Evolutionary conservation across 768 basidiomycete species (phyloP), one percentile per base, ranked within the genome.

Genomic region (Leucocoprinus birnbaumii): DNA sequence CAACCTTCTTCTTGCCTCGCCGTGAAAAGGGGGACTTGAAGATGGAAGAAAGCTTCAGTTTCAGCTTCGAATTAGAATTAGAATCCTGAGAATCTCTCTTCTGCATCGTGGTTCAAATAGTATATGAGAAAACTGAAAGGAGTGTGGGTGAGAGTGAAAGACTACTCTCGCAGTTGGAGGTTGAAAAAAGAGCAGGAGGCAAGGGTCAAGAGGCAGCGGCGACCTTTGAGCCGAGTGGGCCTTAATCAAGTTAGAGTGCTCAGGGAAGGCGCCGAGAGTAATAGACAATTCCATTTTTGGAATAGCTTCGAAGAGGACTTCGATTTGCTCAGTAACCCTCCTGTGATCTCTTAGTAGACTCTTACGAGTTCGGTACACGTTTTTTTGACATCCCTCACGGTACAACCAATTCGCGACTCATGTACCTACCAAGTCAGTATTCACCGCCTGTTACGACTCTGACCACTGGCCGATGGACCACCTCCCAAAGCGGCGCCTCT

Each of bases 361-460:
- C 25, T 27, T 51, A 19, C 50, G 26, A 51, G 38, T 41, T 31
- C 10, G 18, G 10, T 13, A 2, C 26, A 43, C 40, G 44, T 24
- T 52, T 44, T 31, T 34, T 27, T 35, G 13, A 43, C 26, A 19
- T 44, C 31, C 11, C 11, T 31, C n/a, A n/a, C n/a, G n/a, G n/a
- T n/a, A n/a, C n/a, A n/a, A n/a, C n/a, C n/a, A n/a, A n/a, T n/a
- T n/a, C n/a, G n/a, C 11, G 31, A 31, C 6, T 31, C 31, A 5
- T 11, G 6, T 5, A 31, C 5, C 11, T 31, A 31, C 31, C 31
- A 5, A 31, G 31, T 44, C 42, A 48, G 37, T 45, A 7, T 13
- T 67, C 57, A 75, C 40, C 77, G 65, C 41, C 77, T 68, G 63
- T 78, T 78, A 26, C 87, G 74, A 67, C 79, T 89, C 61, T 82